A percentile compares a stretch with the other conserved stretches of the same genome.
Conservation (phyloP, 176 grass and related monocot genomes). For the Raddia distichophylla region DNA sequence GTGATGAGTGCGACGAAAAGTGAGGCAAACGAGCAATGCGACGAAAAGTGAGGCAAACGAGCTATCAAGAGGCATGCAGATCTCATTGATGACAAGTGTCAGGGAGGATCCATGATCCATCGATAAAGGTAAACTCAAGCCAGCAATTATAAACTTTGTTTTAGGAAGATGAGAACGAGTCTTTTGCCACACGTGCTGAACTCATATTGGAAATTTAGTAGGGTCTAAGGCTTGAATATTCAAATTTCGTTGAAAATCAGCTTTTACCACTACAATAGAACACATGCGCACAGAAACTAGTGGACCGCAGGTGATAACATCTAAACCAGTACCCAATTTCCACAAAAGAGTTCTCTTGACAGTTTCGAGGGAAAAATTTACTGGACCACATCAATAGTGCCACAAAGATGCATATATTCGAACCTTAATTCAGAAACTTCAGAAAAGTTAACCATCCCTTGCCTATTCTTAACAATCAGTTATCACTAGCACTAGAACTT, state of each 20-base stretch:
- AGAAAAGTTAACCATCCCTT: slow-evolving; percentile 27
- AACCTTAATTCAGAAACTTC: background rate
- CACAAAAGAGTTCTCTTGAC: background rate
- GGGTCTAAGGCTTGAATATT: background rate
- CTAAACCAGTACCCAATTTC: slow-evolving; percentile 23
- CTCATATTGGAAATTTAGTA: background rate
- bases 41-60: background rate
- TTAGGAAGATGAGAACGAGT: background rate
- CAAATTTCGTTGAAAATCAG: background rate
- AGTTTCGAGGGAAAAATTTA: background rate
- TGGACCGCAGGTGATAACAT: background rate
- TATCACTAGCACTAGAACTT: background rate
- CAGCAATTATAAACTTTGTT: background rate
- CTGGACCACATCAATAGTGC: background rate
- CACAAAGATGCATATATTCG: background rate
- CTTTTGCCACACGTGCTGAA: background rate
- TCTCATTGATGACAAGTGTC: background rate
- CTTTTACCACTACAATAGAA: background rate
- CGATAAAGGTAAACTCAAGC: background rate
- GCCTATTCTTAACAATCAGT: slow-evolving; percentile 24
- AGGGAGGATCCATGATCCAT: too few relatives aligned
- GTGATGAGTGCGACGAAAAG: too few relatives aligned
- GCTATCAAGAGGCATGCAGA: background rate
- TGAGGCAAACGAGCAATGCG: background rate
- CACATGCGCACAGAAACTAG: background rate